phyloP scores from a whole-genome alignment of 2,329 filamentous ascomycete species.

The Alternaria tenuissima region DNA sequence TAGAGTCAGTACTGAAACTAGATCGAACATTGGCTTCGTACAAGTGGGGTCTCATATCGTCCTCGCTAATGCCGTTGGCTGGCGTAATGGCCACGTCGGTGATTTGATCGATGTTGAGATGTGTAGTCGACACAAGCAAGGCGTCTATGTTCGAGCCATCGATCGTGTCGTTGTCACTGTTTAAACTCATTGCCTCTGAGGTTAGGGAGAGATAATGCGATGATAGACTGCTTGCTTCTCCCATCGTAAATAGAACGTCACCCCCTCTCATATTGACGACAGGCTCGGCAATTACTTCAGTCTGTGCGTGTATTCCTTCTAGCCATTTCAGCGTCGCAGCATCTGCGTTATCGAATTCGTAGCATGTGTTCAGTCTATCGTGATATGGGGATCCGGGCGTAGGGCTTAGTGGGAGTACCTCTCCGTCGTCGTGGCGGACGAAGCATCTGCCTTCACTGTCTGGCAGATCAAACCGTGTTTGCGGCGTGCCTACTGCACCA shows the following conservation, averaged over 20 bases:
- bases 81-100: conserved; percentile 2
- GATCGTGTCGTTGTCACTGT: neutral
- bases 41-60: neutral
- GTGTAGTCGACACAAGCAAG: neutral
- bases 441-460: neutral
- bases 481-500: neutral
- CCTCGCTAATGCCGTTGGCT: neutral
- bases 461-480: neutral
- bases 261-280: neutral
- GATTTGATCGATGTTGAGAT: neutral
- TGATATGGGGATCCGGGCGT: neutral
- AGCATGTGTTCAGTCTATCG: neutral
- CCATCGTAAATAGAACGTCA: too few relatives aligned
- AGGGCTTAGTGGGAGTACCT: neutral
- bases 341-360: neutral
- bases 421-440: neutral
- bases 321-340: neutral
- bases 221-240: neutral
- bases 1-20: conserved; percentile 6
- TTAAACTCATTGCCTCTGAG: neutral
- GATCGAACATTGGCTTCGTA: neutral
- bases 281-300: neutral
- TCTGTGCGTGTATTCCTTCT: neutral
- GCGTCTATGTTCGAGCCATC: neutral
- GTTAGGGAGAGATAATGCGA: neutral